Conservation (phyloP, 1,284 basidiomycete species). For the Austroboletus olivaceoglutinosus region DNA sequence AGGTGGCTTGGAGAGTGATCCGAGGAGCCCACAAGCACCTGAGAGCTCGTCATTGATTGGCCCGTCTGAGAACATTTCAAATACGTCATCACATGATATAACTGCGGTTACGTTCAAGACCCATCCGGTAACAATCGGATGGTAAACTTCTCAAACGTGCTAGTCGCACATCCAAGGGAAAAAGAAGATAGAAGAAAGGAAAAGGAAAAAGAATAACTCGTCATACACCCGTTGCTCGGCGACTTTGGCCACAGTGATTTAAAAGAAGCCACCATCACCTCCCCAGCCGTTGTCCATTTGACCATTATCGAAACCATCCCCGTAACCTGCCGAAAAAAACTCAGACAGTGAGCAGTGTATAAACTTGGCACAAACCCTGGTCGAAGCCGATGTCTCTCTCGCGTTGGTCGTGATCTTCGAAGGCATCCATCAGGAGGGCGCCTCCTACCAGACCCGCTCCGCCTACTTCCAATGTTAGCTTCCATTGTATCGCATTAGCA, state of each 20-base stretch:
- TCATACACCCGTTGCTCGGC: neutral
- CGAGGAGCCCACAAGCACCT: too few species aligned
- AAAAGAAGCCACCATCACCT: constrained; percentile 12
- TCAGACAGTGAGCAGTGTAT: constrained; percentile 8
- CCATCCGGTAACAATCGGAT: neutral
- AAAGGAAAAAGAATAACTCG: neutral
- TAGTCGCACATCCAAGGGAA: constrained; percentile 15
- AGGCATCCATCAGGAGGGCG: constrained; percentile 48
- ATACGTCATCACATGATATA: neutral
- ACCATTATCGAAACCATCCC: constrained; percentile 17
- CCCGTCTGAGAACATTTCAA: neutral
- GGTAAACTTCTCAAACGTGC: constrained; percentile 1
- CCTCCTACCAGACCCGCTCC: constrained; percentile 62
- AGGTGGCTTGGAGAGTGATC: too few species aligned
- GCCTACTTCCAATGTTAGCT: constrained; percentile 34
- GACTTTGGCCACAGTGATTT: neutral
- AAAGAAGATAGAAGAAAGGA: neutral
- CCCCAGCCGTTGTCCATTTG: neutral
- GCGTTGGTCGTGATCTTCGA: constrained; percentile 45
- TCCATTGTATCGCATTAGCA: neutral
- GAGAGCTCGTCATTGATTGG: too few species aligned
- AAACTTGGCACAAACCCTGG: constrained; percentile 31
- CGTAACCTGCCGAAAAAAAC: constrained; percentile 16
- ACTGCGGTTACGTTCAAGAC: neutral
- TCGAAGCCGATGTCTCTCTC: constrained; percentile 40